phyloP scores from a whole-genome alignment of 1,284 basidiomycete species.

The Lignosus rhinocerotis region DNA sequence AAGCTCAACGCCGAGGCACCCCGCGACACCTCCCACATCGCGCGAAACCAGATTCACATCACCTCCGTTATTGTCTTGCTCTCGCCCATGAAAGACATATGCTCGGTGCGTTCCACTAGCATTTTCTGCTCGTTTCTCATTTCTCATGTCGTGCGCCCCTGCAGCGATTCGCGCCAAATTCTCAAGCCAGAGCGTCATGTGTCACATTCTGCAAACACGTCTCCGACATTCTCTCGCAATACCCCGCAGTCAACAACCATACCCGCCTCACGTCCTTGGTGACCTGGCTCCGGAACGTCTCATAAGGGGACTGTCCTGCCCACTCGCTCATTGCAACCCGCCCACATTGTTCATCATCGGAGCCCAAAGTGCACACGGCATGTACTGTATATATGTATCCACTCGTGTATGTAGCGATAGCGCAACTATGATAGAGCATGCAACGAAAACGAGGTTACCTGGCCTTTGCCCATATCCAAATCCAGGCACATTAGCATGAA shows the following conservation, averaged over 20 bases:
- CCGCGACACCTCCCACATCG: constrained; percentile 9
- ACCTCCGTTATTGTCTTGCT: constrained; percentile 25
- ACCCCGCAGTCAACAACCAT: constrained; percentile 10
- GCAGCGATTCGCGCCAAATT: constrained; percentile 1
- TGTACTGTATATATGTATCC: too few relatives aligned
- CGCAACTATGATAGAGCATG: too few relatives aligned
- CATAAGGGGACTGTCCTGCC: not conserved
- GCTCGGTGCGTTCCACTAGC: constrained; percentile 18
- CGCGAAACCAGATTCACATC: constrained; percentile 24
- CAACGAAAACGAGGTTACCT: too few relatives aligned
- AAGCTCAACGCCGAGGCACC: constrained; percentile 12
- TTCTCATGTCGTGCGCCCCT: not conserved
- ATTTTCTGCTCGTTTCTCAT: not conserved
- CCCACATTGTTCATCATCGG: too few relatives aligned
- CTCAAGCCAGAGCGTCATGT: constrained; percentile 1
- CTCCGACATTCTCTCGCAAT: constrained; percentile 8
- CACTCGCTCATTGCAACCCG: too few relatives aligned
- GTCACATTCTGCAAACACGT: constrained; percentile 14
- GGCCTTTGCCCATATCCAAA: too few relatives aligned
- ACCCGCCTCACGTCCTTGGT: constrained; percentile 7
- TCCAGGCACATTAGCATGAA: too few relatives aligned
- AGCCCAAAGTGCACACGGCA: too few relatives aligned
- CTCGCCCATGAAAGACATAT: constrained; percentile 27
- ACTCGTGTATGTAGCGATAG: not conserved
- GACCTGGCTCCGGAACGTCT: constrained; percentile 15